These are phyloP conservation scores for Albizia julibrissin DNA, from an alignment of 306 rosid species.

Conservation along the genomic window DNA sequence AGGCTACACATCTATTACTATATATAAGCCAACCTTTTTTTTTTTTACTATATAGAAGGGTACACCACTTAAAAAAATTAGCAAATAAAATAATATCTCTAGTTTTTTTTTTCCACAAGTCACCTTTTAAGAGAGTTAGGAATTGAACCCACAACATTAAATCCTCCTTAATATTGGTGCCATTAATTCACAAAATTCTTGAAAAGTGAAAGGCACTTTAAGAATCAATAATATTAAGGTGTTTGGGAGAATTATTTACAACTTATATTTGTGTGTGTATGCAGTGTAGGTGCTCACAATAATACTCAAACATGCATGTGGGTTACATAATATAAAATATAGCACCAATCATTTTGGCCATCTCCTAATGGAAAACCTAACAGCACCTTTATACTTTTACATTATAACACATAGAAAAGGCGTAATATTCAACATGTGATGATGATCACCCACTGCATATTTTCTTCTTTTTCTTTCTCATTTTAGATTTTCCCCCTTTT, in stretches of 20 bases:
- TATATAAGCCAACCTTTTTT: too few relatives aligned
- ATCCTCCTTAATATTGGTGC: background rate
- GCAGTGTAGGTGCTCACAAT: background rate
- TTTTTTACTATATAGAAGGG: too few relatives aligned
- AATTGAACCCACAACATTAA: background rate
- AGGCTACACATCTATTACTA: too few relatives aligned
- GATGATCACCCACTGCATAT: background rate
- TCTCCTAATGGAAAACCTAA: conserved; percentile 12
- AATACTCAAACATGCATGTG: background rate
- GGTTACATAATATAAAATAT: background rate
- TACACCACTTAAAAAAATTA: too few relatives aligned
- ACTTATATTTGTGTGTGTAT: background rate
- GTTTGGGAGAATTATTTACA: background rate
- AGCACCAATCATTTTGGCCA: background rate
- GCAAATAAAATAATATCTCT: too few relatives aligned
- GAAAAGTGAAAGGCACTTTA: background rate
- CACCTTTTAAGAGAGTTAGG: background rate
- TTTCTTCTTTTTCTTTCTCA: background rate
- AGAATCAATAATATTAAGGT: background rate
- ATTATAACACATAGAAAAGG: background rate
- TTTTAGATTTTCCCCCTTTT: background rate
- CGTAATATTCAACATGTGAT: background rate
- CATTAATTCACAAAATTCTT: background rate
- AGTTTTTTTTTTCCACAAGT: background rate
- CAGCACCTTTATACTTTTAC: background rate